Conservation (phyloP, 352 stramenopile species). For the Detonula confervacea region DNA sequence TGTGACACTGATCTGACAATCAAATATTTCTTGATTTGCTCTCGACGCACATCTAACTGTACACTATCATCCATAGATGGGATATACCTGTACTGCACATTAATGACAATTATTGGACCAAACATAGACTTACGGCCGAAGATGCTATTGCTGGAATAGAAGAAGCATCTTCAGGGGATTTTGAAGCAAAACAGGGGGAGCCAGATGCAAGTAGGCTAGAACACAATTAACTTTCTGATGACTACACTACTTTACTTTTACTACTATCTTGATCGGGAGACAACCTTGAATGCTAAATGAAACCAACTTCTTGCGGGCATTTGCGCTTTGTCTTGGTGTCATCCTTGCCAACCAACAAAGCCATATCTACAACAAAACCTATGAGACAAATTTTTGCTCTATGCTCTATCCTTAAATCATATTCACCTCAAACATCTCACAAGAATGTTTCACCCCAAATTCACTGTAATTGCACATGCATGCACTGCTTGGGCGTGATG, state of each 20-base stretch:
- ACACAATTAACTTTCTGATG: constrained; percentile 15
- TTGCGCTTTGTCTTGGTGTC: too few species aligned
- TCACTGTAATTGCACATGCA: constrained; percentile 88
- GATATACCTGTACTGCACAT: constrained; percentile 84
- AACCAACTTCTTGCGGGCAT: too few species aligned
- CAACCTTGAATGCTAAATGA: too few species aligned
- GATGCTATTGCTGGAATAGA: constrained; percentile 59
- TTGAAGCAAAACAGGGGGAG: constrained; percentile 55
- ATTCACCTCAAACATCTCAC: constrained; percentile 38
- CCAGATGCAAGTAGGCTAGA: constrained; percentile 79
- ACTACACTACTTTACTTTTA: neutral
- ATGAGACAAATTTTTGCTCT: neutral
- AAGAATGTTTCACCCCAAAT: constrained; percentile 70
- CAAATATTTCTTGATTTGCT: too few species aligned
- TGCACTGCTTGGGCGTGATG: constrained; percentile 82
- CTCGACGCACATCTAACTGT: too few species aligned
- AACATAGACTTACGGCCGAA: constrained; percentile 65
- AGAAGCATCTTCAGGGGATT: constrained; percentile 49
- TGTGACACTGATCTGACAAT: too few species aligned
- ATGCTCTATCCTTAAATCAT: constrained; percentile 24
- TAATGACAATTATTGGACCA: constrained; percentile 78
- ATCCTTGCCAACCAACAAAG: too few species aligned
- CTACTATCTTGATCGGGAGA: neutral
- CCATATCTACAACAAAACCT: too few species aligned
- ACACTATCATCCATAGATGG: constrained; percentile 45